phyloP scores from a whole-genome alignment of 2,329 filamentous ascomycete species.

The Cercospora sp. region DNA sequence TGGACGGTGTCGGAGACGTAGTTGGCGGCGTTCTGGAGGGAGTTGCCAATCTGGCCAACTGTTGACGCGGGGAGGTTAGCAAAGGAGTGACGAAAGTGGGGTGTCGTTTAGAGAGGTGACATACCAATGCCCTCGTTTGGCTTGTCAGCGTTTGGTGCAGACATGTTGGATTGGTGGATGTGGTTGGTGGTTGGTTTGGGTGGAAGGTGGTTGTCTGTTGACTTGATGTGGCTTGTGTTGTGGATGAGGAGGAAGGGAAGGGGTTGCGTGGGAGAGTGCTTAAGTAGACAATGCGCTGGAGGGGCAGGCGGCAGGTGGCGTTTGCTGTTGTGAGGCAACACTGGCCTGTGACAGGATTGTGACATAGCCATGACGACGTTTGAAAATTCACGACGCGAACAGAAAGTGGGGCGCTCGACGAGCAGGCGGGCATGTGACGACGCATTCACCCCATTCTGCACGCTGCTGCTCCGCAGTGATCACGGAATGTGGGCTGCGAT shows the following conservation, averaged over 20 bases:
- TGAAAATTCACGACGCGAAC: neutral
- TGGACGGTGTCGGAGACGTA: constrained; percentile 67
- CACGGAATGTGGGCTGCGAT: constrained; percentile 1
- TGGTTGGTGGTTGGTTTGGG: constrained; percentile 5
- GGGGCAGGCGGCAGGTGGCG: neutral
- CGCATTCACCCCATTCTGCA: neutral
- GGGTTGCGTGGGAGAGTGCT: neutral
- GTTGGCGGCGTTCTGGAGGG: constrained; percentile 59
- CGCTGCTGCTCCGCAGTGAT: neutral
- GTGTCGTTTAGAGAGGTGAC: neutral
- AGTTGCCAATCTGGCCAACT: constrained; percentile 44
- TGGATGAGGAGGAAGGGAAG: constrained; percentile 4
- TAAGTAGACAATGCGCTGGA: neutral
- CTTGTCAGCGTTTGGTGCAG: constrained; percentile 47
- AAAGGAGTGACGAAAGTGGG: neutral
- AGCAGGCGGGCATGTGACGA: neutral
- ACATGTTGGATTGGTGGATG: constrained; percentile 40
- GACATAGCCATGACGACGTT: neutral
- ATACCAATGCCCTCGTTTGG: constrained; percentile 46
- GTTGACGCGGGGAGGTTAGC: neutral
- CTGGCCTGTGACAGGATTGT: neutral
- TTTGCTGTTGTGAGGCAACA: constrained; percentile 3
- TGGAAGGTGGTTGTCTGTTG: neutral
- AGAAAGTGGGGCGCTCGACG: neutral
- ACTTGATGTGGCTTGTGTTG: constrained; percentile 9